These are phyloP conservation scores for Dunaliella primolecta DNA, from an alignment of 139 green algal genomes.

Conservation along the genomic window DNA sequence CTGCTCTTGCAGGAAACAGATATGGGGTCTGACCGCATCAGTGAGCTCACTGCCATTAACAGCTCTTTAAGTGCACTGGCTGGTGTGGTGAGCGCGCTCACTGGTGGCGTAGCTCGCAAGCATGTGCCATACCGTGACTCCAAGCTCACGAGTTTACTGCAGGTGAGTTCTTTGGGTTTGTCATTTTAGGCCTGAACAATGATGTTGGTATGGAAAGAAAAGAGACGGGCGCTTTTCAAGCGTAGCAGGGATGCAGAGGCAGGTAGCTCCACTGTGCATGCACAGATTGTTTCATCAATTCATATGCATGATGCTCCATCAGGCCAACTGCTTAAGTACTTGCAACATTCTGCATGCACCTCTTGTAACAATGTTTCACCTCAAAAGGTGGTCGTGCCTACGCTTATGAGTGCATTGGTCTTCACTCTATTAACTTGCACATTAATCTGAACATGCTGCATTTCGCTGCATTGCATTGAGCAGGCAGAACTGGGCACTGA, in stretches of 20 bases:
- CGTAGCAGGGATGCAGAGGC: neutral
- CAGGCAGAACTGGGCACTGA: no score
- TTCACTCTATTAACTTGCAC: no score
- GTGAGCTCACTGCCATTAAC: slow-evolving; percentile 70
- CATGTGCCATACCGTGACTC: slow-evolving; percentile 69
- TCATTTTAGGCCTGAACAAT: neutral
- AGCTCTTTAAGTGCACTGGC: slow-evolving; percentile 51
- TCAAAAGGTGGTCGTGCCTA: no score
- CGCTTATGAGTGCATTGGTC: no score
- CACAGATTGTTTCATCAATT: no score
- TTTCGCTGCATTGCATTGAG: no score
- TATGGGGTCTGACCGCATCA: slow-evolving; percentile 64
- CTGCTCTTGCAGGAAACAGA: neutral
- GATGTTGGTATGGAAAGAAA: neutral
- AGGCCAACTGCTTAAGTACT: no score
- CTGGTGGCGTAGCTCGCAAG: slow-evolving; percentile 17
- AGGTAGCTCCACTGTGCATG: neutral
- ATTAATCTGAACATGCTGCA: no score
- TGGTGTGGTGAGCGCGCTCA: slow-evolving; percentile 57
- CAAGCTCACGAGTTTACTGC: slow-evolving; percentile 84
- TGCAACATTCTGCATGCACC: no score
- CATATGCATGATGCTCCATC: no score
- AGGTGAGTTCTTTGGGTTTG: slow-evolving; percentile 37
- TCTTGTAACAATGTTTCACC: no score
- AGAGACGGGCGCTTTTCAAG: neutral